A percentile compares a stretch with the other conserved stretches of the same genome.
Conservation (phyloP, 164 flowering plant species). For the Berberis thunbergii region DNA sequence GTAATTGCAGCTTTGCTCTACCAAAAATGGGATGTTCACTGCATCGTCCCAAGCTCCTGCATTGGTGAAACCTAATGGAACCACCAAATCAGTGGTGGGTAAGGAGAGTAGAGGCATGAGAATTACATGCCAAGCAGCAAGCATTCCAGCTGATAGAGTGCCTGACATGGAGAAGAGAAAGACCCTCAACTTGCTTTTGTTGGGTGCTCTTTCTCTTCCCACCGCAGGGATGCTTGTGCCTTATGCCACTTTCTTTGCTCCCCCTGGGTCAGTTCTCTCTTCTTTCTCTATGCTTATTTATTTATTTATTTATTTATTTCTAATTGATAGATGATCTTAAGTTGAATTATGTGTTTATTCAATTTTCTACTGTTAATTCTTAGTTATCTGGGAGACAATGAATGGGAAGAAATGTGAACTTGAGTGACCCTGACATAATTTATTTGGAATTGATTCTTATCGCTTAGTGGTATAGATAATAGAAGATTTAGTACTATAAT, state of each 20-base stretch:
- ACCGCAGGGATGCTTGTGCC: constrained; percentile 64
- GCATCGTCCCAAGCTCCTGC: constrained; percentile 26
- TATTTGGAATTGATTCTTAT: neutral
- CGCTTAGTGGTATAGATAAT: neutral
- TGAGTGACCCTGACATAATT: neutral
- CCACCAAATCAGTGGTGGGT: constrained; percentile 11
- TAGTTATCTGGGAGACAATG: neutral
- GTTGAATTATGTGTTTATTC: neutral
- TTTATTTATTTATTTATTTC: neutral
- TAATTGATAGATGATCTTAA: neutral
- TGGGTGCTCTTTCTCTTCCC: constrained; percentile 76
- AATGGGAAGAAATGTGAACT: neutral
- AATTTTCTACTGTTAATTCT: neutral
- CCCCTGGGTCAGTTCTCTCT: constrained; percentile 63
- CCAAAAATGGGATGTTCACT: constrained; percentile 49
- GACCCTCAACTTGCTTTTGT: constrained; percentile 69
- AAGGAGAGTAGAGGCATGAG: constrained; percentile 29
- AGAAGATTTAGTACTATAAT: too few relatives aligned
- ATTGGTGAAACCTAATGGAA: constrained; percentile 23
- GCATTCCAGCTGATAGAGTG: constrained; percentile 69
- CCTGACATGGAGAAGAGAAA: constrained; percentile 88
- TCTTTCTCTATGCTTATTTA: neutral
- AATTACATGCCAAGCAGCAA: constrained; percentile 63
- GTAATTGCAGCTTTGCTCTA: constrained; percentile 41
- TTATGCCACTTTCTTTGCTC: constrained; percentile 65